These are phyloP conservation scores for Lachnellula subtilissima DNA, from an alignment of 2,329 filamentous ascomycete species.

Conservation along the genomic window DNA sequence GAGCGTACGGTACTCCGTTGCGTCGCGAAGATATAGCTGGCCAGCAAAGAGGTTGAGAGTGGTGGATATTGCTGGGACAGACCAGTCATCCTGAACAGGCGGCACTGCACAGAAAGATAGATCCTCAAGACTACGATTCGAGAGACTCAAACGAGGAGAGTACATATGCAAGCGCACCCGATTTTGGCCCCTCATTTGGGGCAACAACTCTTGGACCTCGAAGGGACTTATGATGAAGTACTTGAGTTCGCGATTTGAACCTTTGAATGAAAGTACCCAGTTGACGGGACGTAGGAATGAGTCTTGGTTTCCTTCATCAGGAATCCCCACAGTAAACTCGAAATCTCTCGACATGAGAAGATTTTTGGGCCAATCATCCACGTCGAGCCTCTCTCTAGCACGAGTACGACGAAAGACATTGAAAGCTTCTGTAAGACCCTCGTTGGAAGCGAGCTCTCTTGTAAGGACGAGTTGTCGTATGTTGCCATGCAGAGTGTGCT, in stretches of 20 bases:
- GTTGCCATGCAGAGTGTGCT: slow-evolving; percentile 41
- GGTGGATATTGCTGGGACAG: slow-evolving; percentile 29
- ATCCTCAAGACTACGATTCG: slow-evolving; percentile 38
- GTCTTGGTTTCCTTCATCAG: slow-evolving; percentile 31
- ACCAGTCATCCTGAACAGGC: slow-evolving; percentile 5
- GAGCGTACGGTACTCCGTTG: slow-evolving; percentile 47
- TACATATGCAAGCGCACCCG: slow-evolving; percentile 47
- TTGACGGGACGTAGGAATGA: slow-evolving; percentile 48
- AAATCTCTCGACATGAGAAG: slow-evolving; percentile 50
- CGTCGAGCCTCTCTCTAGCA: slow-evolving; percentile 33
- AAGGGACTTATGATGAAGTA: slow-evolving; percentile 52
- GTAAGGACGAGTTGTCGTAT: slow-evolving; percentile 37
- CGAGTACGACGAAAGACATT: slow-evolving; percentile 35
- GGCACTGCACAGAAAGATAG: slow-evolving; percentile 42
- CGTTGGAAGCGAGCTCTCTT: slow-evolving; percentile 26
- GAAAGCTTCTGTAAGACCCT: slow-evolving; percentile 20
- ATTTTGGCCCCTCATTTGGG: slow-evolving; percentile 32
- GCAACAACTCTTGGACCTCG: slow-evolving; percentile 52
- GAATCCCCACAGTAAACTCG: slow-evolving; percentile 37
- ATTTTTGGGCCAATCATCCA: slow-evolving; percentile 33
- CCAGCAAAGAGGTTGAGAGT: slow-evolving; percentile 64
- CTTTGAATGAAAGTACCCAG: slow-evolving; percentile 44
- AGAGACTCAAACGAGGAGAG: slow-evolving; percentile 39
- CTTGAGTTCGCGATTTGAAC: slow-evolving; percentile 2
- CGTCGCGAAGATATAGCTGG: slow-evolving; percentile 56